Evolutionary conservation across 108 stramenopile species (phyloP).

Genomic region (Cyclotella sp.): DNA sequence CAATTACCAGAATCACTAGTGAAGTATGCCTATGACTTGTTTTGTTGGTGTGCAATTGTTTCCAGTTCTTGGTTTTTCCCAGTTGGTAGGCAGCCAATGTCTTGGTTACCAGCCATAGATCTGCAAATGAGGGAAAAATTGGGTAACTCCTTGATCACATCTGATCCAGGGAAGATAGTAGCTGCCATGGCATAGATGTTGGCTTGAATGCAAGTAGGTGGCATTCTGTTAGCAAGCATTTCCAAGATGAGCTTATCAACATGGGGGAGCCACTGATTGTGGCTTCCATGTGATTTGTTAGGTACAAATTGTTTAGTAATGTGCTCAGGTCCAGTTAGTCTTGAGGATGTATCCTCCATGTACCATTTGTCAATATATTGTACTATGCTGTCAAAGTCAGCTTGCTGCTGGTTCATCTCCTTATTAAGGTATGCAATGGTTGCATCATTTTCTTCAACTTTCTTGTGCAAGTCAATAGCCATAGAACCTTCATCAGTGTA

Average conservation of each 20-base stretch:
- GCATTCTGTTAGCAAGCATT: conserved; percentile 20
- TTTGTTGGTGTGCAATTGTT: conserved; percentile 17
- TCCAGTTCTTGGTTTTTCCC: conserved; percentile 11
- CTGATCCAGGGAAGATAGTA: not conserved
- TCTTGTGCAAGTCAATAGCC: too few relatives aligned
- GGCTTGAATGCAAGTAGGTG: conserved; percentile 19
- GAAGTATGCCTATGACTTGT: conserved; percentile 11
- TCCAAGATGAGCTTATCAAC: conserved; percentile 29
- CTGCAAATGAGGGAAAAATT: conserved; percentile 8
- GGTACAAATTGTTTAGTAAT: too few relatives aligned
- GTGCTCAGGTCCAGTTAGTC: too few relatives aligned
- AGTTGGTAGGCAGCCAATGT: conserved; percentile 15
- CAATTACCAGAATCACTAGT: conserved; percentile 15
- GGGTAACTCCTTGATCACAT: conserved; percentile 11
- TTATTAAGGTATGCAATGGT: too few relatives aligned
- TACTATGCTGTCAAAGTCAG: too few relatives aligned
- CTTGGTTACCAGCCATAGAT: not conserved
- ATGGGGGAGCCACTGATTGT: conserved; percentile 22
- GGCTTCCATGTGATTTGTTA: too few relatives aligned
- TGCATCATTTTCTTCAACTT: too few relatives aligned
- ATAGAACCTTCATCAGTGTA: too few relatives aligned
- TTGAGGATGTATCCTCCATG: too few relatives aligned
- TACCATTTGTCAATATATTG: too few relatives aligned
- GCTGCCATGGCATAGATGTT: conserved; percentile 15
- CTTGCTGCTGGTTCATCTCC: too few relatives aligned